phyloP scores from a whole-genome alignment of 345 rosid species.

The Eucalyptus polyanthemos region DNA sequence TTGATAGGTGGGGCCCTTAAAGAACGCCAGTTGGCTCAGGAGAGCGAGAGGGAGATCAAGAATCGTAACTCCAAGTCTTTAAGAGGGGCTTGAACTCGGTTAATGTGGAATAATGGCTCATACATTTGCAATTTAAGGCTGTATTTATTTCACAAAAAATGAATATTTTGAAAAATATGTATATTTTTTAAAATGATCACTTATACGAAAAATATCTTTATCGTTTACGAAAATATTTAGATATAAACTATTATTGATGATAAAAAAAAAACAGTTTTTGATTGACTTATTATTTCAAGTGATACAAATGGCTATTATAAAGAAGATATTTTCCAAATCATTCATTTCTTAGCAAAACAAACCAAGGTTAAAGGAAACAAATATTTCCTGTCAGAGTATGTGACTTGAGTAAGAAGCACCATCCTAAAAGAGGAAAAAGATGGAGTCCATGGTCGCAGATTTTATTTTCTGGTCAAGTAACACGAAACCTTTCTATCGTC shows the following conservation, averaged over 20 bases:
- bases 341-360: not conserved
- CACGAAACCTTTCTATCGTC: not conserved
- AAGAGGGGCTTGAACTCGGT: not conserved
- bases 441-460: not conserved
- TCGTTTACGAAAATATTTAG: not conserved
- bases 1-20: not conserved
- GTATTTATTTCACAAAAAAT: not conserved
- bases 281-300: not conserved
- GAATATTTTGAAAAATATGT: not conserved
- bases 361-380: not conserved
- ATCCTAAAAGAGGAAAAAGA: not conserved
- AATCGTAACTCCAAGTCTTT: not conserved
- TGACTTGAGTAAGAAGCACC: not conserved
- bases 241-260: not conserved
- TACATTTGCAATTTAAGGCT: not conserved
- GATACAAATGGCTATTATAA: accelerated
- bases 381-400: not conserved
- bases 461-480: not conserved
- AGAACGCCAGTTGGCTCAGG: not conserved
- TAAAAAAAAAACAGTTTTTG: not conserved
- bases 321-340: accelerated
- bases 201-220: not conserved
- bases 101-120: not conserved
- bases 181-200: not conserved
- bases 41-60: not conserved